Base-by-base conservation (phyloP, 495 filamentous ascomycete species). In the Podospora pseudoanserina region DNA sequence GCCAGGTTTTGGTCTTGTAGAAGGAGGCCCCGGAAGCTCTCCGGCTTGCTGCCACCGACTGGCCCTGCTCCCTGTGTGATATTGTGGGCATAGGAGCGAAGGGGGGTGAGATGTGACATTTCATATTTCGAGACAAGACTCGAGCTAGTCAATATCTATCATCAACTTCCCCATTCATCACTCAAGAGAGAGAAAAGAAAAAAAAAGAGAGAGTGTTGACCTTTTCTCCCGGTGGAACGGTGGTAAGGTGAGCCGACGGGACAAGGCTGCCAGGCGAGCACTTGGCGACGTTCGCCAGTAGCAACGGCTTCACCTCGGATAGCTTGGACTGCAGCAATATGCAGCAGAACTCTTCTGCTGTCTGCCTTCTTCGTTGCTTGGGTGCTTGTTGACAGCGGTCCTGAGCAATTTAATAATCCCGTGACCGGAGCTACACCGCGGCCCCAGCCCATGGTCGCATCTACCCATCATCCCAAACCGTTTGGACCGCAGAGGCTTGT, bases 91-190 rank as follows among this genome's bases (percentile, higher is more conserved):
- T 56, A 27, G 19, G 23, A 56, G 34, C 28, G 63, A 39, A 9
- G 23, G 23, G 13, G 30, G 65, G 62, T 67, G 56, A 65, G 66
- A 71, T 68, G 53, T 63, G 57, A 67, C 68, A 60, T 44, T 65
- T 26, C 23, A 20, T 58, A 49, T 49, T 13, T 16, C 39, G 39
- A 11, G 39, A 49, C 39, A 49, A 49, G 39, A 49, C 39, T 32
- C 30, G 30, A 5, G 30, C 39, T 49, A 16, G 13, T 16, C 9
- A 23, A 23, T 23, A 23, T 23, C 23, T 23, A 23, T 23, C 23
- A 23, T 23, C 23, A 23, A 23, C 23, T 23, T 23, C 23, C 23
- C 23, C 1, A 49, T 49, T 49, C 7, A 49, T 32, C 54, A 15
- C 55, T 5, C 15, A 58, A 18, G 18, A 15, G 23, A 58, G 55